These are phyloP conservation scores for Ophiocordyceps camponoti-saundersi DNA, from an alignment of 2,329 filamentous ascomycete species.

Conservation along the genomic window DNA sequence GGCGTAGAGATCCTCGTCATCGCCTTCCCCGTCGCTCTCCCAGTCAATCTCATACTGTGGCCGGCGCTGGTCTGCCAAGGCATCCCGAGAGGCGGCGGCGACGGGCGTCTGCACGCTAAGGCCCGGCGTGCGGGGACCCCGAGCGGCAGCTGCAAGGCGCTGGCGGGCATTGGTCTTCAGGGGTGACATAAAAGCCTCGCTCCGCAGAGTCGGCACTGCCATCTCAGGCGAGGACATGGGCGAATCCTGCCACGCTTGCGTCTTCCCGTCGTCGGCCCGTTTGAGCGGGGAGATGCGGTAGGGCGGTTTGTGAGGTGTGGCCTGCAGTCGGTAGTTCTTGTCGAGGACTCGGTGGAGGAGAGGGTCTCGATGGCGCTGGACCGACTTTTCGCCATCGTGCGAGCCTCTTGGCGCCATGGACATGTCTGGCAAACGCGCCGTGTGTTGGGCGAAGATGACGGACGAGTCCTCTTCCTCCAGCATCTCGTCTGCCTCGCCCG, in stretches of 20 bases:
- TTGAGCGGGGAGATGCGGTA: constrained; percentile 29
- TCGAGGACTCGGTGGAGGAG: constrained; percentile 84
- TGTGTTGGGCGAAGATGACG: constrained; percentile 32
- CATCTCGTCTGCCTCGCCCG: constrained; percentile 16
- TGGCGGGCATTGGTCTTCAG: constrained; percentile 28
- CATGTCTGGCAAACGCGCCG: constrained; percentile 41
- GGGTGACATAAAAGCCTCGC: constrained; percentile 73
- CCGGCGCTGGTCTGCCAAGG: constrained; percentile 6
- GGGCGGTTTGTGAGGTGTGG: constrained; percentile 57
- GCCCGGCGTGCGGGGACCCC: constrained; percentile 54
- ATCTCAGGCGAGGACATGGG: constrained; percentile 61
- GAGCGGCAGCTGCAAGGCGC: constrained; percentile 23
- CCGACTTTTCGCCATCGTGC: constrained; percentile 15
- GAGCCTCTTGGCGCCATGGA: constrained; percentile 41
- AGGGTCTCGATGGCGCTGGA: constrained; percentile 42
- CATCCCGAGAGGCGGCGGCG: constrained; percentile 13
- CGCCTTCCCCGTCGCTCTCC: constrained; percentile 59
- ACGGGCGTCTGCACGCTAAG: constrained; percentile 69
- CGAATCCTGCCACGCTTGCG: constrained; percentile 33
- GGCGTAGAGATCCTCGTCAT: constrained; percentile 42
- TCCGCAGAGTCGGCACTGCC: constrained; percentile 65
- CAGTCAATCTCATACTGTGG: constrained; percentile 45
- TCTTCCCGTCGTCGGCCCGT: constrained; percentile 10
- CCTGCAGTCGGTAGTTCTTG: constrained; percentile 87
- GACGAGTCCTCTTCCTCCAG: constrained; percentile 27